Evolutionary conservation across 352 stramenopile genomes (phyloP).

Genomic region (Elongisporangium prolatum): DNA sequence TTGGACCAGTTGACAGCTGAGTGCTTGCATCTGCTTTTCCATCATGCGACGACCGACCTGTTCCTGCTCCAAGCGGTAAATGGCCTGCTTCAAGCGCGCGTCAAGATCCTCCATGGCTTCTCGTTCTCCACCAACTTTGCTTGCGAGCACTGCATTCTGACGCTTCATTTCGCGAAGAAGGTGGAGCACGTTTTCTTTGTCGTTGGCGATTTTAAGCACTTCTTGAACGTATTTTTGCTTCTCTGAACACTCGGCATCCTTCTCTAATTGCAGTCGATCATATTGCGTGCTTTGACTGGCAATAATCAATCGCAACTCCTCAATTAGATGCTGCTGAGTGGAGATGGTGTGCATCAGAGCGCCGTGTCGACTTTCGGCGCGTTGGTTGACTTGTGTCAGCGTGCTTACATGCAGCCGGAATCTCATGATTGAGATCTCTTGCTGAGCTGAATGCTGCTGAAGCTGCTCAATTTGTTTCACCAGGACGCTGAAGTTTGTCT

Average conservation of each 20-base stretch:
- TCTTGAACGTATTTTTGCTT: constrained; percentile 41
- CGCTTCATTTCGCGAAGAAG: constrained; percentile 26
- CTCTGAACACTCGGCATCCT: constrained; percentile 22
- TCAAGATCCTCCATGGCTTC: constrained; percentile 51
- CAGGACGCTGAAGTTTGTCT: constrained; percentile 63
- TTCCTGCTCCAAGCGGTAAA: constrained; percentile 52
- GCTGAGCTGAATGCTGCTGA: constrained; percentile 20
- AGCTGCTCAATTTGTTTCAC: constrained; percentile 53
- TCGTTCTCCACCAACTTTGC: constrained; percentile 46
- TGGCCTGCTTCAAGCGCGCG: constrained; percentile 40
- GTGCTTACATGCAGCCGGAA: neutral
- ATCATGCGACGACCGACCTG: constrained; percentile 24
- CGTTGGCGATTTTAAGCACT: constrained; percentile 45
- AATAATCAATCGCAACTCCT: constrained; percentile 1
- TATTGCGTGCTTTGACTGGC: neutral
- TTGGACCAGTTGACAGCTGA: constrained; percentile 24
- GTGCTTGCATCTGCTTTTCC: constrained; percentile 31
- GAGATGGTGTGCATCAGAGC: neutral
- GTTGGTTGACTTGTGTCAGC: neutral
- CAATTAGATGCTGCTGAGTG: neutral
- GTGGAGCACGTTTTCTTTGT: constrained; percentile 21
- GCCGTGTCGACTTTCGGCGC: constrained; percentile 1
- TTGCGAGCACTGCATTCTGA: constrained; percentile 13
- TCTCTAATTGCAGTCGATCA: constrained; percentile 13
- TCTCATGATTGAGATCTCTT: neutral